Percentiles rank a stretch among this genome's conserved stretches.
Conservation (phyloP, 1,284 basidiomycete species). For the Porogramme epimiltina region DNA sequence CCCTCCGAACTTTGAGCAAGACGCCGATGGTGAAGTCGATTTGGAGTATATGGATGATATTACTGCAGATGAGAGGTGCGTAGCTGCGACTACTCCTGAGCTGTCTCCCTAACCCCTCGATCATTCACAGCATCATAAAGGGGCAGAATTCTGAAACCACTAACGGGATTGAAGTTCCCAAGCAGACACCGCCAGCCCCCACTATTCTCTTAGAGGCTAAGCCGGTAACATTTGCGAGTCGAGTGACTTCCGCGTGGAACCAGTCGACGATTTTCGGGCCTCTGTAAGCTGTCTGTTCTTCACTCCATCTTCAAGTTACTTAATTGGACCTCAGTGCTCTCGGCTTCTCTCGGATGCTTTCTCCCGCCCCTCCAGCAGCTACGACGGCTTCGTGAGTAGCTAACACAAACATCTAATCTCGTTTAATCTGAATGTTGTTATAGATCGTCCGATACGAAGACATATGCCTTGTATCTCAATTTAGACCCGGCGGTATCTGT, state of each 20-base stretch:
- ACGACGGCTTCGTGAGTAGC: no score
- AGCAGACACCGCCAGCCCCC: not conserved
- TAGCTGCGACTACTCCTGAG: no score
- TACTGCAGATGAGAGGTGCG: no score
- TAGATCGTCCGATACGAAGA: constrained; percentile 3
- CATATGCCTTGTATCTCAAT: constrained; percentile 16
- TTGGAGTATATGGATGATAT: no score
- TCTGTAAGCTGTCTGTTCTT: constrained; percentile 30
- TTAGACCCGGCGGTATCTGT: constrained; percentile 25
- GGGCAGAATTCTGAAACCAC: no score
- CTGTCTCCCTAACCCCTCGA: no score
- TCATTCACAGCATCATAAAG: no score
- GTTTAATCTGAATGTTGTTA: not conserved
- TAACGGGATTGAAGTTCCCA: no score
- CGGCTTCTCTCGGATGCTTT: constrained; percentile 9
- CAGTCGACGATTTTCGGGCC: constrained; percentile 38
- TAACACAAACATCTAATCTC: no score
- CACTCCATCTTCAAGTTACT: no score
- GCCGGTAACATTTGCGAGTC: constrained; percentile 18
- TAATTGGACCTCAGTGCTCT: no score
- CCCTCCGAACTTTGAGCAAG: constrained; percentile 62
- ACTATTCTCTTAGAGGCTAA: constrained; percentile 11
- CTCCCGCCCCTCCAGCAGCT: not conserved
- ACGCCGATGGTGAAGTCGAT: constrained; percentile 21
- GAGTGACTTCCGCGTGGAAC: constrained; percentile 20